Evolutionary conservation across 306 rosid species (phyloP), one percentile per base, ranked within the genome.

Genomic region (Lathyrus aphaca): DNA sequence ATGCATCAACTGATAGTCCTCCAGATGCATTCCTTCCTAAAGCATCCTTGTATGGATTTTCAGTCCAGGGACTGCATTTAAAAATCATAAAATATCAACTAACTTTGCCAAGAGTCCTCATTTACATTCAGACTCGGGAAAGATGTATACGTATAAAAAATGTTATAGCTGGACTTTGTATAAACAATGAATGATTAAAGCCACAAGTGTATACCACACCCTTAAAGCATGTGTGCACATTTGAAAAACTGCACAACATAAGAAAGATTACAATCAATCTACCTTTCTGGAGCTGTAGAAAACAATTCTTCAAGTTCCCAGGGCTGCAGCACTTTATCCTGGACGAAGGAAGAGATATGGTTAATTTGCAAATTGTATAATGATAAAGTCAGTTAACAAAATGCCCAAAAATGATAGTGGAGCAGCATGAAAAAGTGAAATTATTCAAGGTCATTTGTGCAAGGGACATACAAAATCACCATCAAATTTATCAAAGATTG

Each of bases 251-350:
- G 5, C 39, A 69, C 40, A 59, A 9, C 55, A 70, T 16, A 51
- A 19, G 43, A 51, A 43, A 42, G 46, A 32, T 29, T 60, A n/a
- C 62, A 69, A 50, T 12, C 40, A 74, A 71, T 58, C 63, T 83
- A 93, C 98, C 96, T 83, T 76, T 89, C 94, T 0, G 97, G 97
- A 69, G 98, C 96, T 23, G 96, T 94, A 56, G 97, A 94, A 88
- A 94, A 94, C 62, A 90, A 59, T 77, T 94, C 97, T n/a, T 84
- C 97, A 56, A 90, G 71, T 75, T 90, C 98, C 32, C 85, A 97
- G 55, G 97, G 86, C 68, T 82, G 81, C 43, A 94, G 78, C 81
- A 77, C 78, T 67, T 96, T 94, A 80, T 94, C 97, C 97, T 94
- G 76, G 44, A 60, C 42, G 29, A 65, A 59, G 38, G 59, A 54